Conservation (phyloP, 1,284 basidiomycete genomes). For the Ceratobasidium sp. region DNA sequence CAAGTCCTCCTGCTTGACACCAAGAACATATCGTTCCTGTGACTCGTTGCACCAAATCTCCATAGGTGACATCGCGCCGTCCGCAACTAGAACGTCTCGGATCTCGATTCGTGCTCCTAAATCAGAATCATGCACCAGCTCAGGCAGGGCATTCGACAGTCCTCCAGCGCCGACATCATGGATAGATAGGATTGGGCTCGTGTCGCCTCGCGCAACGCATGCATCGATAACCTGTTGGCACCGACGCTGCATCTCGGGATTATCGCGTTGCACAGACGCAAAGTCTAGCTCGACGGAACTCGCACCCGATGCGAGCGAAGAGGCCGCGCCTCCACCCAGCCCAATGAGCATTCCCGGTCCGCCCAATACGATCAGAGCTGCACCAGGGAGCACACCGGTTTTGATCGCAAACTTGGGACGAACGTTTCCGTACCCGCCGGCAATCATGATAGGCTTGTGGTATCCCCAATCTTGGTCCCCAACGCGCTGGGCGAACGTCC, state of each 20-base stretch:
- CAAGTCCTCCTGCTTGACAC: conserved; percentile 70
- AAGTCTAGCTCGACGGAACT: conserved; percentile 95
- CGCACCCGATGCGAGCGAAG: conserved; percentile 89
- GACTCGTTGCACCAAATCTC: conserved; percentile 99
- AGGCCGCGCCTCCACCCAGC: conserved; percentile 94
- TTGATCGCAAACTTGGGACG: conserved; percentile 84
- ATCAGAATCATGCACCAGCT: conserved; percentile 94
- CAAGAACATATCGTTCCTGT: conserved; percentile 97
- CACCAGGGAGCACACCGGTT: conserved; percentile 75
- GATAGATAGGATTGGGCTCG: conserved; percentile 92
- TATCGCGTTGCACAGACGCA: conserved; percentile 96
- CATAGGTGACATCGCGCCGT: conserved; percentile 96
- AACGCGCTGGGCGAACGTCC: conserved; percentile 85
- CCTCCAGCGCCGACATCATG: conserved; percentile 99
- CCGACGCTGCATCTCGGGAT: conserved; percentile 97
- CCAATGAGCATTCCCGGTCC: conserved; percentile 98
- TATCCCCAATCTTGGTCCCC: conserved; percentile 85
- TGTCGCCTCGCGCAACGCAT: conserved; percentile 73
- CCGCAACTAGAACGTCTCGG: conserved; percentile 90
- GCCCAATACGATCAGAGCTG: conserved; percentile 93
- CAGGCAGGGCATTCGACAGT: conserved; percentile 94
- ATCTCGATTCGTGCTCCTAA: conserved; percentile 96
- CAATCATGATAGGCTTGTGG: conserved; percentile 99
- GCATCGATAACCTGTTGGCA: conserved; percentile 98
- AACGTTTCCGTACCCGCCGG: conserved; percentile 95